These are phyloP conservation scores for Nyctanthes arbortristis DNA, from an alignment of 257 asterid species.

Conservation along the genomic window DNA sequence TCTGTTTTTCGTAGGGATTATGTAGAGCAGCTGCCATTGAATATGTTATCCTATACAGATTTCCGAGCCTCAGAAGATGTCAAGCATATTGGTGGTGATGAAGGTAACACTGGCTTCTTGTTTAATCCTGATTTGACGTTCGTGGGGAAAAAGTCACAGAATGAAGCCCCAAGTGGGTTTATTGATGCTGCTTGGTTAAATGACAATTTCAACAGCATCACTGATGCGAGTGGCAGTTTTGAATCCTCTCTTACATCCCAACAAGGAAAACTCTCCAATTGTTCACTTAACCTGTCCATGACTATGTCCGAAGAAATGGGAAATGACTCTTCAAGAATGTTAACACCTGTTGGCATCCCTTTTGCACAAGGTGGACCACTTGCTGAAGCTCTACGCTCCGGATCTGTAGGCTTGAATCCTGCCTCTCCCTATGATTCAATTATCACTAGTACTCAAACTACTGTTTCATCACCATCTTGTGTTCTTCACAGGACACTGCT, in stretches of 20 bases:
- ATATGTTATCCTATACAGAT: slow-evolving; percentile 36
- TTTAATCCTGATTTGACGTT: not conserved
- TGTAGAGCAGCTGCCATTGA: slow-evolving; percentile 34
- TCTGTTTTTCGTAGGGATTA: slow-evolving; percentile 37
- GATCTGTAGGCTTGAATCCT: slow-evolving; percentile 32
- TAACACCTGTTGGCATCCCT: slow-evolving; percentile 47
- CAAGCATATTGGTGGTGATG: not conserved
- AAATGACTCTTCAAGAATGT: slow-evolving; percentile 20
- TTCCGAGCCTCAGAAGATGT: slow-evolving; percentile 24
- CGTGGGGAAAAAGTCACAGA: not conserved
- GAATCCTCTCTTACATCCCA: slow-evolving; percentile 30
- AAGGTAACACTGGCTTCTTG: not conserved
- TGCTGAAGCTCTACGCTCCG: slow-evolving; percentile 67
- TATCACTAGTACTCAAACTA: slow-evolving; percentile 41
- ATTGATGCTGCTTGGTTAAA: slow-evolving; percentile 61
- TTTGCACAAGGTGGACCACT: slow-evolving; percentile 75
- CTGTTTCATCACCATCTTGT: slow-evolving; percentile 69
- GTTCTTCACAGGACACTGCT: slow-evolving; percentile 57
- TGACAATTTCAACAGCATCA: not conserved
- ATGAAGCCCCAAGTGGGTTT: slow-evolving; percentile 30
- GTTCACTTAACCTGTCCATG: slow-evolving; percentile 54
- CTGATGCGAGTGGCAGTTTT: slow-evolving; percentile 20
- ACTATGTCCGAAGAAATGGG: slow-evolving; percentile 50
- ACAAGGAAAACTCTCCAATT: slow-evolving; percentile 35
- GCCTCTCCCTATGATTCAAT: slow-evolving; percentile 53